Conservation (phyloP, 169 alveolate species). For the Plasmodium chabaudi region DNA sequence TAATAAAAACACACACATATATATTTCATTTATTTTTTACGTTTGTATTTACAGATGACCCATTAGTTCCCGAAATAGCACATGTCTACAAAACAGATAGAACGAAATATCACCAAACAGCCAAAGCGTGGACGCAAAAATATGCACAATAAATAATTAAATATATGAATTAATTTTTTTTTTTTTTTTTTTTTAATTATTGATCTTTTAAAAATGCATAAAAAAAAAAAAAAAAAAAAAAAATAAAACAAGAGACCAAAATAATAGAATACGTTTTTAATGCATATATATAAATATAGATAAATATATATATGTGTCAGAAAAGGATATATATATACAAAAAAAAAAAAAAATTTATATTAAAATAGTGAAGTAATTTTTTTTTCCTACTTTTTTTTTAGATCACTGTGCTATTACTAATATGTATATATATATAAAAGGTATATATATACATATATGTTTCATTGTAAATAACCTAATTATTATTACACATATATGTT, state of each 20-base stretch:
- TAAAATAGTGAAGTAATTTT: slow-evolving; percentile 14
- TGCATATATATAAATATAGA: slow-evolving; percentile 16
- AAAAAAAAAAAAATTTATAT: slow-evolving; percentile 20
- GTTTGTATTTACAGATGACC: slow-evolving; percentile 91
- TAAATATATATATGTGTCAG: slow-evolving; percentile 3
- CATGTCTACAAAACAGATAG: slow-evolving; percentile 96
- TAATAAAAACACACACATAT: too few species aligned
- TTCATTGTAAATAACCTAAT: slow-evolving; percentile 18
- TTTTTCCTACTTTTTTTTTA: slow-evolving; percentile 28
- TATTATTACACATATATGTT: slow-evolving; percentile 3
- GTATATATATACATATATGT: slow-evolving; percentile 1
- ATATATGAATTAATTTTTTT: slow-evolving; percentile 23
- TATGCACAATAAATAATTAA: slow-evolving; percentile 92
- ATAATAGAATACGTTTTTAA: neutral
- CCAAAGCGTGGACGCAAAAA: slow-evolving; percentile 99
- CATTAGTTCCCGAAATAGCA: slow-evolving; percentile 99
- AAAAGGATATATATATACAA: neutral
- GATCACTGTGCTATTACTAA: neutral
- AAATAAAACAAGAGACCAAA: slow-evolving; percentile 18
- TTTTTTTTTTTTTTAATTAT: slow-evolving; percentile 41
- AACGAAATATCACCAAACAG: slow-evolving; percentile 95
- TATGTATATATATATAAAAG: neutral
- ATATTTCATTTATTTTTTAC: neutral
- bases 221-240: slow-evolving; percentile 31
- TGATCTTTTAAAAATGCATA: slow-evolving; percentile 18